These are phyloP conservation scores for Penicillium sp. DNA, from an alignment of 2,329 filamentous ascomycete genomes.

Conservation along the genomic window DNA sequence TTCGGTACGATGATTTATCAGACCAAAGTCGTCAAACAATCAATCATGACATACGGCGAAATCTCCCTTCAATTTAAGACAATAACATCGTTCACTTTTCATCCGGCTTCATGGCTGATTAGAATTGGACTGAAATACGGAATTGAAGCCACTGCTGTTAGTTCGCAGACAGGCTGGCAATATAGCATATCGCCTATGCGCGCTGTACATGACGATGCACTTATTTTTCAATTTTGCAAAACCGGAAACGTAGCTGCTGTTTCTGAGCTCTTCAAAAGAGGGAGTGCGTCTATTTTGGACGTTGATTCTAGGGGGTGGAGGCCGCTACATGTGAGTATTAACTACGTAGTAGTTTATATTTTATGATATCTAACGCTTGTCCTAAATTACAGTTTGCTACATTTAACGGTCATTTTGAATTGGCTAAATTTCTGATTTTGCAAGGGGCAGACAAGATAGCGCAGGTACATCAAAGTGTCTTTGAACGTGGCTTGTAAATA, in stretches of 20 bases:
- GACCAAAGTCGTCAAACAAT: neutral
- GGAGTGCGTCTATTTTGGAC: slow-evolving; percentile 5
- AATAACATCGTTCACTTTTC: slow-evolving; percentile 8
- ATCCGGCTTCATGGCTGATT: slow-evolving; percentile 8
- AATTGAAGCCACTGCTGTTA: neutral
- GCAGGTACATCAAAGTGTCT: neutral
- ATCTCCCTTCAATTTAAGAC: neutral
- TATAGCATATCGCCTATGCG: slow-evolving; percentile 1
- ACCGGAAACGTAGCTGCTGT: slow-evolving; percentile 3
- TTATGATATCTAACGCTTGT: neutral
- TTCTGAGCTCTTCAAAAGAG: slow-evolving; percentile 1
- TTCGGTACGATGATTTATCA: slow-evolving; percentile 2
- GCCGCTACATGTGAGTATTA: slow-evolving; percentile 9
- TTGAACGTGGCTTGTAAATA: neutral
- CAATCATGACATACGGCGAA: neutral
- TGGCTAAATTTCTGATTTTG: slow-evolving; percentile 2
- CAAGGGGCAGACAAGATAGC: slow-evolving; percentile 7
- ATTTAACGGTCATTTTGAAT: neutral
- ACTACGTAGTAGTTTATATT: too few species aligned
- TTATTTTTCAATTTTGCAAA: slow-evolving; percentile 6
- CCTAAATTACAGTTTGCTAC: neutral
- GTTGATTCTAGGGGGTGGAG: neutral
- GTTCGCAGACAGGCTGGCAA: slow-evolving; percentile 3
- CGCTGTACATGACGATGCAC: slow-evolving; percentile 4
- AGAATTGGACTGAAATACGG: slow-evolving; percentile 4